Evolutionary conservation across 176 grass and related monocot species (phyloP).

Genomic region (Poa annua): DNA sequence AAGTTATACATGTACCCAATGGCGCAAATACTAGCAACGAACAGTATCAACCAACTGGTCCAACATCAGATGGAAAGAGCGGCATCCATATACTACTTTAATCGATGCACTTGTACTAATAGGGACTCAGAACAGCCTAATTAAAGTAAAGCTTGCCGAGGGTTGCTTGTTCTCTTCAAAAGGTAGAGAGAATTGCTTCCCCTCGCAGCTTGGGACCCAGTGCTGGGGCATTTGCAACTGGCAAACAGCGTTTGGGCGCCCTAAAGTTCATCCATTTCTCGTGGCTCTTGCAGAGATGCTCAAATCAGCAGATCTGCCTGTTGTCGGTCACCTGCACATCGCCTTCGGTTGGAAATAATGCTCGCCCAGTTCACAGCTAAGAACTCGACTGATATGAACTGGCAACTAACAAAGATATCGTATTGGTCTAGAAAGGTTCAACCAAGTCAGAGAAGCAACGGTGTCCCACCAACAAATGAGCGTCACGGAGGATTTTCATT

Average conservation of each 20-base stretch:
- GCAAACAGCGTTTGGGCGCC: background rate
- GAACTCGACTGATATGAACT: conserved; percentile 43
- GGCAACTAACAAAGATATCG: conserved; percentile 32
- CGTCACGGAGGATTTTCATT: background rate
- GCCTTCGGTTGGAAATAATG: conserved; percentile 12
- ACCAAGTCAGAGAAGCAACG: conserved; percentile 29
- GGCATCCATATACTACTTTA: background rate
- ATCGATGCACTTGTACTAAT: background rate
- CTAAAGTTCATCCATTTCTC: conserved; percentile 8
- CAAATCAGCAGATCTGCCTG: background rate
- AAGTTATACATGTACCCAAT: background rate
- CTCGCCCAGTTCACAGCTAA: background rate
- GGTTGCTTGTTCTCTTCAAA: conserved; percentile 24
- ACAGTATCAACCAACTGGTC: background rate
- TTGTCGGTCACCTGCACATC: conserved; percentile 41
- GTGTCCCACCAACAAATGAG: conserved; percentile 37
- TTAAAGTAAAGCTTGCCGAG: background rate
- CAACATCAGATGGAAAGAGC: background rate
- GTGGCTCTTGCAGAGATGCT: background rate
- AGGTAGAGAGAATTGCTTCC: conserved; percentile 19
- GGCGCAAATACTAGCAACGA: background rate
- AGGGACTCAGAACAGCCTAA: background rate
- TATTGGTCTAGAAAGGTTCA: background rate
- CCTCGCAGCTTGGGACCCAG: background rate
- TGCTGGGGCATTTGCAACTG: background rate